These are phyloP conservation scores for Fusarium drepaniforme DNA, from an alignment of 2,329 filamentous ascomycete genomes.

Conservation along the genomic window DNA sequence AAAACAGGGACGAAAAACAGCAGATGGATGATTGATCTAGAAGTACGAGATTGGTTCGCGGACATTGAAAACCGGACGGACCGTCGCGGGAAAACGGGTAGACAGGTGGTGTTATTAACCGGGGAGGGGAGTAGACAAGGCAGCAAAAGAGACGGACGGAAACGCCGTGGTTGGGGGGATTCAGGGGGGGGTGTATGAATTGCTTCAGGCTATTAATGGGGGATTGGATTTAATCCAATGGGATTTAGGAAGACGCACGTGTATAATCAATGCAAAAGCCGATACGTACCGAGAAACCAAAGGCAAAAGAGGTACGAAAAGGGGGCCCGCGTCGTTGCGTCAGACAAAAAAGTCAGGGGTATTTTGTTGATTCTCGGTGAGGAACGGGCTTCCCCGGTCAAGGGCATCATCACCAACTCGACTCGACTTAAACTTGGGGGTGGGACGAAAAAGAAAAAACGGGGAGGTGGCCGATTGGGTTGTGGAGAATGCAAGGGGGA, in stretches of 20 bases:
- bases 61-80: constrained; percentile 31
- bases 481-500: background rate
- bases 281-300: background rate
- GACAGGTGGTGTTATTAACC: background rate
- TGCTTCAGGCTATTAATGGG: constrained; percentile 6
- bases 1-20: constrained; percentile 10
- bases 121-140: background rate
- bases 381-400: background rate
- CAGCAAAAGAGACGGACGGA: background rate
- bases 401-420: background rate
- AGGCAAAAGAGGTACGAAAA: background rate
- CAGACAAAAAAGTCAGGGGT: background rate
- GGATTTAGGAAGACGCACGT: background rate
- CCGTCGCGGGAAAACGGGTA: constrained; percentile 12
- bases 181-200: background rate
- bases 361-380: background rate
- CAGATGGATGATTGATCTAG: constrained; percentile 15
- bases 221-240: background rate
- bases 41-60: constrained; percentile 30
- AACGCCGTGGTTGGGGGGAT: constrained; percentile 2
- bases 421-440: background rate
- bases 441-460: constrained; percentile 2
- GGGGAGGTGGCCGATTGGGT: constrained; percentile 36
- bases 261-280: background rate
- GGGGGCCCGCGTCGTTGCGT: background rate